Conservation (phyloP, 2,329 filamentous ascomycete species). For the Microsporum ferrugineum region DNA sequence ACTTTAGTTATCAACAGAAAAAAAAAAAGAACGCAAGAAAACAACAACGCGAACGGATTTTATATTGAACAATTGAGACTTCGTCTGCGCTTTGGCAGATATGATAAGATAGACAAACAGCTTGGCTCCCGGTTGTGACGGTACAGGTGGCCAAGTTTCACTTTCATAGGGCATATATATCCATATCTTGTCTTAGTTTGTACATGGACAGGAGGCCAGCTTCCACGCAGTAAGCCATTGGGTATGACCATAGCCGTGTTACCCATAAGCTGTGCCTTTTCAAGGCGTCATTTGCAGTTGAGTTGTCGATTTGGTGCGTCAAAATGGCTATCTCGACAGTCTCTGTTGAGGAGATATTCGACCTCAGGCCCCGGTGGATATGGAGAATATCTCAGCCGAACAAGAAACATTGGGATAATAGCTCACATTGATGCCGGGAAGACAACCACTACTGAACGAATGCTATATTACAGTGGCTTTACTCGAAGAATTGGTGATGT, state of each 20-base stretch:
- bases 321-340: neutral
- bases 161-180: neutral
- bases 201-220: neutral
- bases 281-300: conserved; percentile 7
- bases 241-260: conserved; percentile 4
- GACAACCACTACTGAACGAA: conserved; percentile 96
- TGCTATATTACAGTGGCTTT: conserved; percentile 92
- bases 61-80: neutral
- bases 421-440: conserved; percentile 98
- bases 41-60: neutral
- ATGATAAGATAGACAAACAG: neutral
- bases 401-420: conserved; percentile 95
- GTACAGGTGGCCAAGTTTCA: neutral
- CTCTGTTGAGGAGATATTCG: conserved; percentile 20
- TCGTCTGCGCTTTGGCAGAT: neutral
- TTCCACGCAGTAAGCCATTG: neutral
- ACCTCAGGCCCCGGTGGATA: conserved; percentile 16
- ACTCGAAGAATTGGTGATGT: conserved; percentile 87
- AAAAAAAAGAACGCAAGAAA: too few relatives aligned
- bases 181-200: neutral
- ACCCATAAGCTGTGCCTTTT: conserved; percentile 12
- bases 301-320: neutral
- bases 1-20: neutral
- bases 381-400: conserved; percentile 43
- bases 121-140: neutral